Conservation (phyloP, 768 basidiomycete species). For the Amanita pallidorosea region DNA sequence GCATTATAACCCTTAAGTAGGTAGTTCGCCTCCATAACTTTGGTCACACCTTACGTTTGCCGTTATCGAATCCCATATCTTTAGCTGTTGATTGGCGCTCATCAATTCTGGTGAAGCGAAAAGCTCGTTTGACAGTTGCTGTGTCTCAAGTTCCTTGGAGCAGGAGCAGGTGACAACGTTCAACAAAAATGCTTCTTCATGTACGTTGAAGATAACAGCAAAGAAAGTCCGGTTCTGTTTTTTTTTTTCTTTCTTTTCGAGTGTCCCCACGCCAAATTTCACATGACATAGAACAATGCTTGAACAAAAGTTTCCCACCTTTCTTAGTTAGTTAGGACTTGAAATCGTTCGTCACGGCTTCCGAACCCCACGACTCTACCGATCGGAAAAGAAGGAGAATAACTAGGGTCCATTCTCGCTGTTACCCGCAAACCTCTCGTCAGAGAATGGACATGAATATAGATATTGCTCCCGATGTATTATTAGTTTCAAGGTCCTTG, state of each 20-base stretch:
- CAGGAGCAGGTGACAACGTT: neutral
- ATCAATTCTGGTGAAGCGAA: neutral
- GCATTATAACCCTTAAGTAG: too few species aligned
- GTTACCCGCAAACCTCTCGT: neutral
- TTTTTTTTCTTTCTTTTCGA: too few species aligned
- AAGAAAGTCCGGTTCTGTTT: too few species aligned
- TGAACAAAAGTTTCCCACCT: too few species aligned
- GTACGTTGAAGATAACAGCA: too few species aligned
- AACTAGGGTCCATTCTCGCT: neutral
- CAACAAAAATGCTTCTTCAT: too few species aligned
- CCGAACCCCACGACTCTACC: neutral
- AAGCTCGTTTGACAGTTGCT: neutral
- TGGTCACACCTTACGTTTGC: neutral
- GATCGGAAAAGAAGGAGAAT: neutral
- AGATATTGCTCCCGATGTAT: neutral
- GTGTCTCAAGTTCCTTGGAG: neutral
- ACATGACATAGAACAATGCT: too few species aligned
- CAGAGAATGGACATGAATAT: neutral
- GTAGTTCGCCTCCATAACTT: neutral
- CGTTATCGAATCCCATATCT: neutral
- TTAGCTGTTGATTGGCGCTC: neutral
- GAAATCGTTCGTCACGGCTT: too few species aligned
- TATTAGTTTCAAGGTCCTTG: neutral
- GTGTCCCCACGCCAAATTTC: too few species aligned
- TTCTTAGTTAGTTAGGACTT: too few species aligned